Percentiles rank a stretch among this genome's conserved stretches.
Conservation (phyloP, 495 filamentous ascomycete genomes). For the Penicillium parvum region DNA sequence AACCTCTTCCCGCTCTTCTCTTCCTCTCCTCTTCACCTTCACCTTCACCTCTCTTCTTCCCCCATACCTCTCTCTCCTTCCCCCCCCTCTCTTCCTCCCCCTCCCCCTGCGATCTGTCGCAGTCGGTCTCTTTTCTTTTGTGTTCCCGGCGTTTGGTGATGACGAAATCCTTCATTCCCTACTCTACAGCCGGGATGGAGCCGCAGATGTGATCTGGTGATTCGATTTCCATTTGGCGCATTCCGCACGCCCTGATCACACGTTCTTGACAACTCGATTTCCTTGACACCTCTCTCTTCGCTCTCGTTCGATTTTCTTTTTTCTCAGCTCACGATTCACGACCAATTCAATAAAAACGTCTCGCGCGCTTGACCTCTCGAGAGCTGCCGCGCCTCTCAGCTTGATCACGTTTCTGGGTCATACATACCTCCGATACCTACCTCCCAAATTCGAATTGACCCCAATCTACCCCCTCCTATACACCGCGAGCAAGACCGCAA, state of each 20-base stretch:
- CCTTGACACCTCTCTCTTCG: constrained; percentile 22
- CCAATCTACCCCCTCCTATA: too few species aligned
- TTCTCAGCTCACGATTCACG: constrained; percentile 36
- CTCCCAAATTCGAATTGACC: constrained; percentile 13
- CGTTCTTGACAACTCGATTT: constrained; percentile 11
- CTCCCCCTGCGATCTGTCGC: constrained; percentile 12
- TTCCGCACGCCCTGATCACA: constrained; percentile 21
- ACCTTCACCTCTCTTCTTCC: constrained; percentile 7
- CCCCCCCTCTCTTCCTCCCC: constrained; percentile 10
- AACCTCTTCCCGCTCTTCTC: constrained; percentile 13
- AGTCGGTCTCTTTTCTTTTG: constrained; percentile 21
- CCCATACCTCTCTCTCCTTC: constrained; percentile 9
- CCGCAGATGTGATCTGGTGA: constrained; percentile 31
- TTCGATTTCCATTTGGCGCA: constrained; percentile 26
- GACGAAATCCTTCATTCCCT: constrained; percentile 17
- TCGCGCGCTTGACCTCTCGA: constrained; percentile 17
- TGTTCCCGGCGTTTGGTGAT: constrained; percentile 28
- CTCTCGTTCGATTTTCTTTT: constrained; percentile 34
- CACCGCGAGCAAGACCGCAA: constrained; percentile 6
- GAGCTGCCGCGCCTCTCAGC: background rate
- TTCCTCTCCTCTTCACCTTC: too few species aligned
- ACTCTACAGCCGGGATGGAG: constrained; percentile 21
- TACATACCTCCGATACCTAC: constrained; percentile 1
- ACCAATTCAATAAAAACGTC: constrained; percentile 25
- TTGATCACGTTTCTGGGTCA: background rate